Percentiles rank a stretch among this genome's conserved stretches.
phyloP scores from a whole-genome alignment of 768 basidiomycete genomes.

The Chalciporus chontae region DNA sequence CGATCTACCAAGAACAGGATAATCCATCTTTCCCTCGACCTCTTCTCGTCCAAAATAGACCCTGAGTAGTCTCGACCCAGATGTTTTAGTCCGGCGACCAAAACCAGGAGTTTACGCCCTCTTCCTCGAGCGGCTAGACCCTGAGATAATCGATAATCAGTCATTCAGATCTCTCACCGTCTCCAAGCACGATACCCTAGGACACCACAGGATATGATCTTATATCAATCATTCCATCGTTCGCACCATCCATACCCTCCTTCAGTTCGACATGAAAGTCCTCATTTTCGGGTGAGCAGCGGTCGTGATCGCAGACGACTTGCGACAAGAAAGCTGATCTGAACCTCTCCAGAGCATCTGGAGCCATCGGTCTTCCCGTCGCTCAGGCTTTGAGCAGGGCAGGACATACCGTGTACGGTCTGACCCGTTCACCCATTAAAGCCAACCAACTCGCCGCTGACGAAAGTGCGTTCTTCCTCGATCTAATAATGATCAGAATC shows the following conservation, averaged over 20 bases:
- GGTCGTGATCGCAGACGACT: too few relatives aligned
- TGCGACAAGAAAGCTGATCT: not conserved
- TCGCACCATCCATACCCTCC: too few relatives aligned
- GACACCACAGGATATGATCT: too few relatives aligned
- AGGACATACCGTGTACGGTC: constrained; percentile 35
- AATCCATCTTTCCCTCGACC: not conserved
- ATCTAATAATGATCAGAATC: too few relatives aligned
- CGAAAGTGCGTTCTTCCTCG: constrained; percentile 18
- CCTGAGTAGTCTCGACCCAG: too few relatives aligned
- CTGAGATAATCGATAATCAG: too few relatives aligned
- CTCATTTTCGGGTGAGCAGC: constrained; percentile 15
- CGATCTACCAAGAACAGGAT: too few relatives aligned
- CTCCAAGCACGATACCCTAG: too few relatives aligned
- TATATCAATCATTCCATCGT: not conserved
- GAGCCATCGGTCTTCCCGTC: constrained; percentile 30
- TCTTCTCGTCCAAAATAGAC: too few relatives aligned
- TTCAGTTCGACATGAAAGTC: constrained; percentile 11
- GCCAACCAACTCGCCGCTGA: constrained; percentile 21
- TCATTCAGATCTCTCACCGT: not conserved
- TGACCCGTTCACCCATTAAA: constrained; percentile 27
- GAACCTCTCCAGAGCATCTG: constrained; percentile 23
- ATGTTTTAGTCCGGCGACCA: too few relatives aligned
- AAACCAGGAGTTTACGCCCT: too few relatives aligned
- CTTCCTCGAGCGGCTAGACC: too few relatives aligned
- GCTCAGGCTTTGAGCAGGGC: constrained; percentile 33